Evolutionary conservation across 2,329 filamentous ascomycete genomes (phyloP), one percentile per base, ranked within the genome.

Genomic region (Aspergillus versicolor): DNA sequence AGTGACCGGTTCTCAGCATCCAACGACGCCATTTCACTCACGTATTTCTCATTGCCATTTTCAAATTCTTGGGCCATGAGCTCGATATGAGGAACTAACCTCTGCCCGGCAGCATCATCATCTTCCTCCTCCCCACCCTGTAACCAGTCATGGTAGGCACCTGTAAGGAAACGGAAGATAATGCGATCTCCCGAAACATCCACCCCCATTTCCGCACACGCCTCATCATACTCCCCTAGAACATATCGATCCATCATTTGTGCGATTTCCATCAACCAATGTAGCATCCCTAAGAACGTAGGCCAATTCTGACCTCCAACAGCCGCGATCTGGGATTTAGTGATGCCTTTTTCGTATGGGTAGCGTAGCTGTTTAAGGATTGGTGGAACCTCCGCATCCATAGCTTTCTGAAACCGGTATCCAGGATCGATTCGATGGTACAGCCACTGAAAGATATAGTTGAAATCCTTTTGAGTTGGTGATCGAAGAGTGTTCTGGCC

Each of bases 181-280:
- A 99, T 96, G 60, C 92, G 88, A 72, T 99, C 92, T 4, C 90
- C 90, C 11, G 83, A 87, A 27, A 97, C 87, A 73, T 99, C 94
- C 45, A 94, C 85, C 2, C 93, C 94, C 30, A 86, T 88, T 66
- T 97, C 93, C 42, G 89, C 82, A 71, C 92, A 97, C 1, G 92
- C 92, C 52, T 96, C 89, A 64, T 97, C 92, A 72, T 96, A 99
- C 46, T 86, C 86, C 57, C 92, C 88, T 54, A 79, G 75, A 1
- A 85, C 80, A 70, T 92, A 97, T 21, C 89, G 84, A 61, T 97
- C 92, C 69, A 97, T 85, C 88, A 97, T 96, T 65, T 93, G 88
- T 4, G 91, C 91, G 51, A 99, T 80, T 74, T 97, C 92, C 93
- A 99, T 96, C 87, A 99, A 93, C 94, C 94, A 99, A 77, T 99